Conservation (phyloP, 2,329 filamentous ascomycete genomes). For the Diaporthe batatas region DNA sequence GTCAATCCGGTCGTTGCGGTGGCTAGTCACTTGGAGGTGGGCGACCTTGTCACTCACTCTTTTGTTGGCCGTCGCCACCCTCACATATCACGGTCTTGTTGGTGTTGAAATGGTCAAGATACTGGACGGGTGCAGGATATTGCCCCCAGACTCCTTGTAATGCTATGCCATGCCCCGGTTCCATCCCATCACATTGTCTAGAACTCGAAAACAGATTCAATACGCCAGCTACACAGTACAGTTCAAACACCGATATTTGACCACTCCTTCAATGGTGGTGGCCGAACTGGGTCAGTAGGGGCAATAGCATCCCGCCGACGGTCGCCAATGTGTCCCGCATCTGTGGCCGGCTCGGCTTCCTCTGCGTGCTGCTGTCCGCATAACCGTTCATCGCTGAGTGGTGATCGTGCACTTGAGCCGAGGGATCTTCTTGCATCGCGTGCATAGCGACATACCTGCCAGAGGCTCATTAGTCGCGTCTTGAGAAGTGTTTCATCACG, state of each 20-base stretch:
- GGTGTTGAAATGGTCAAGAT: neutral
- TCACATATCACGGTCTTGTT: neutral
- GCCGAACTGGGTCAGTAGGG: constrained; percentile 82
- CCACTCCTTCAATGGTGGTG: constrained; percentile 70
- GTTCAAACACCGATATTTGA: neutral
- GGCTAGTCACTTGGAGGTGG: neutral
- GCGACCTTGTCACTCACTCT: neutral
- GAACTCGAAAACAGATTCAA: constrained; percentile 18
- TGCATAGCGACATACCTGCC: constrained; percentile 96
- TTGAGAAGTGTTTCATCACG: neutral
- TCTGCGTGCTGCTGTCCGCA: constrained; percentile 61
- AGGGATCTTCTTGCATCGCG: constrained; percentile 86
- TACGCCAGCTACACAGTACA: constrained; percentile 12
- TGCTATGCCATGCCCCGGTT: constrained; percentile 19
- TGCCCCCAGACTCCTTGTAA: constrained; percentile 35
- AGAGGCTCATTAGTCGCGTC: constrained; percentile 3
- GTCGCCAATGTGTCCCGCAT: constrained; percentile 79
- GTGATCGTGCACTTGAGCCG: constrained; percentile 65
- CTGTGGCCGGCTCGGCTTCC: constrained; percentile 68
- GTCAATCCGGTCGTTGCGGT: neutral
- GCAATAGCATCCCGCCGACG: constrained; percentile 82
- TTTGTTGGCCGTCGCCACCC: neutral
- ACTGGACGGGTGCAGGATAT: neutral
- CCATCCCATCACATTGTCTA: constrained; percentile 6
- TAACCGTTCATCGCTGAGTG: constrained; percentile 66